A percentile compares a stretch with the other conserved stretches of the same genome.
Evolutionary conservation across 805 yeast species (phyloP).

Genomic region (Pichia nakasei): DNA sequence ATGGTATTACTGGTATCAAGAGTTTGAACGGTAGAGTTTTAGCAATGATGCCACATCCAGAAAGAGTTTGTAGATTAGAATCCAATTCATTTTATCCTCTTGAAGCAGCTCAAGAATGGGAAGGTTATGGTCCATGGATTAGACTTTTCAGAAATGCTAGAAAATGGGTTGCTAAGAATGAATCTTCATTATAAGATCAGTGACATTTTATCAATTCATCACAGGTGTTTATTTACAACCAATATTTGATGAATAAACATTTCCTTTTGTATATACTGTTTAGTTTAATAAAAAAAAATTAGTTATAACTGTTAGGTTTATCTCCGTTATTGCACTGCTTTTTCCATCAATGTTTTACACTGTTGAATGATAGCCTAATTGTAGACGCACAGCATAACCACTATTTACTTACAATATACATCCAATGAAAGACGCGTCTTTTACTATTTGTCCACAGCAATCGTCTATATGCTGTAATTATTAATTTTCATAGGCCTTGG

Average conservation of each 20-base stretch:
- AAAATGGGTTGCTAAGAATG: constrained; percentile 61
- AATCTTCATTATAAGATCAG: constrained; percentile 1
- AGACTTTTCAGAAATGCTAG: constrained; percentile 87
- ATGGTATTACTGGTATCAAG: constrained; percentile 86
- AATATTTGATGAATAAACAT: no score
- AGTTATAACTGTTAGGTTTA: no score
- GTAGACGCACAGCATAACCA: no score
- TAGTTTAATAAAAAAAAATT: neutral
- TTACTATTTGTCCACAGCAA: no score
- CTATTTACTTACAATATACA: no score
- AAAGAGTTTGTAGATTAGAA: constrained; percentile 82
- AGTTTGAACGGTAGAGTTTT: constrained; percentile 90
- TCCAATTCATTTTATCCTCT: constrained; percentile 85
- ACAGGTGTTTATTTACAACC: neutral
- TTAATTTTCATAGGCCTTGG: no score
- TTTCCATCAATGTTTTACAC: no score
- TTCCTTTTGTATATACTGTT: neutral
- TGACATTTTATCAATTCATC: no score
- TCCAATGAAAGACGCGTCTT: no score
- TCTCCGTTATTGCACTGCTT: no score
- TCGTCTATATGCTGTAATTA: no score
- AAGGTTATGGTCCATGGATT: constrained; percentile 91
- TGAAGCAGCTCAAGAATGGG: constrained; percentile 55
- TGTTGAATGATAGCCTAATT: no score
- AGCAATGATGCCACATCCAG: constrained; percentile 99